Conservation (phyloP, 176 grass and related monocot genomes). For the Avena eriantha region DNA sequence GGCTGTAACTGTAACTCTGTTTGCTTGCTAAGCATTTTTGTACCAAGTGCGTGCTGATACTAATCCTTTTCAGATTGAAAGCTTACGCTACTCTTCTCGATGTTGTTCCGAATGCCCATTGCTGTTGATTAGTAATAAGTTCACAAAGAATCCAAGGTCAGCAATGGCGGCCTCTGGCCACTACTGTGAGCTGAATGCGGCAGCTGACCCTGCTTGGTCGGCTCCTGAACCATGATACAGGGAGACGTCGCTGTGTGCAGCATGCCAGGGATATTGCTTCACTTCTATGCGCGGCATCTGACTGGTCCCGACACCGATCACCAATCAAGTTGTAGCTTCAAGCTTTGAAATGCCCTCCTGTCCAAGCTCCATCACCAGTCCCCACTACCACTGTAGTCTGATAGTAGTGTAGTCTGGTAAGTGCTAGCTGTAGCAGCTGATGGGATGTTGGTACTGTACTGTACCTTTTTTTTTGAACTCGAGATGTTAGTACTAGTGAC, state of each 20-base stretch:
- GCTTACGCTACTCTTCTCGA: neutral
- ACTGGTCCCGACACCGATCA: slow-evolving; percentile 13
- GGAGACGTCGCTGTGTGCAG: slow-evolving; percentile 8
- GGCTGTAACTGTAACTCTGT: neutral
- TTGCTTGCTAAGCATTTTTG: slow-evolving; percentile 1
- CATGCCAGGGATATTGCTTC: slow-evolving; percentile 22
- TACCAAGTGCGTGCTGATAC: neutral
- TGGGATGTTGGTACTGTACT: neutral
- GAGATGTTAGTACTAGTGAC: too few relatives aligned
- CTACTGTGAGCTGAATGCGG: neutral
- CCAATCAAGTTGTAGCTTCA: slow-evolving; percentile 36
- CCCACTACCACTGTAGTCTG: neutral
- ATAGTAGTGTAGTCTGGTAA: neutral
- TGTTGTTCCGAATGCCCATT: neutral
- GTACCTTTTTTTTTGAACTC: neutral
- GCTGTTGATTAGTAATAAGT: neutral
- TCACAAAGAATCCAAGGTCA: neutral
- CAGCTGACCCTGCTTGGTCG: neutral
- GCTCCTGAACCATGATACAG: neutral
- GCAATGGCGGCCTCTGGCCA: neutral
- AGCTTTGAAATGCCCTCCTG: slow-evolving; percentile 16
- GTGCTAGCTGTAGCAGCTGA: neutral
- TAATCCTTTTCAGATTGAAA: neutral
- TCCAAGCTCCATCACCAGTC: neutral
- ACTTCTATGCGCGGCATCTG: slow-evolving; percentile 39